These are phyloP conservation scores for Daldinia vernicosa DNA, from an alignment of 495 filamentous ascomycete species.

Conservation along the genomic window DNA sequence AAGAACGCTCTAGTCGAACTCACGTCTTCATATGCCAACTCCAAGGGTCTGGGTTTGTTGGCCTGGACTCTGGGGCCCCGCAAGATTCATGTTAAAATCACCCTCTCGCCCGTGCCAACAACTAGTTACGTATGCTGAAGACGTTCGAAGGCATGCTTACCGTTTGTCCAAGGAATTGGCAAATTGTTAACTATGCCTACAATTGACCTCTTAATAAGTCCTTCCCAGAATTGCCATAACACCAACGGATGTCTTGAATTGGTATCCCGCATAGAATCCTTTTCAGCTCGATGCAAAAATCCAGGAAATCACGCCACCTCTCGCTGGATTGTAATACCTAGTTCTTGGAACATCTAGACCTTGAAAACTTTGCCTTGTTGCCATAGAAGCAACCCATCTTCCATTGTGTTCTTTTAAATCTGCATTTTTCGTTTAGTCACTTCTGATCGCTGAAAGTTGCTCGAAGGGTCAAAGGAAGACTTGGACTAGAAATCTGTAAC, in stretches of 20 bases:
- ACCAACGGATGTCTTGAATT: conserved; percentile 28
- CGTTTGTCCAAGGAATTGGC: conserved; percentile 9
- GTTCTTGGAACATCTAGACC: conserved; percentile 14
- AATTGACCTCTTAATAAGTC: not conserved
- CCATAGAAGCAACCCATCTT: not conserved
- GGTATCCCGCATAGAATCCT: conserved; percentile 27
- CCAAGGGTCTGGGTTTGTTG: conserved; percentile 22
- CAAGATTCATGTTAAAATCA: conserved; percentile 34
- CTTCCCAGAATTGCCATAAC: not conserved
- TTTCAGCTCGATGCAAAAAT: not conserved
- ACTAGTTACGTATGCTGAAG: conserved; percentile 4
- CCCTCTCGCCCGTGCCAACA: conserved; percentile 36
- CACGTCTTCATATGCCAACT: conserved; percentile 31
- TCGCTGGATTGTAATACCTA: not conserved
- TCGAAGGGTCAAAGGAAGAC: not conserved
- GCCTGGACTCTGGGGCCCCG: conserved; percentile 34
- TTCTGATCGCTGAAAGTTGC: not conserved
- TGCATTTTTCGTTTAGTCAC: not conserved
- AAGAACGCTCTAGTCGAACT: conserved; percentile 33
- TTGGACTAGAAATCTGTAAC: not conserved
- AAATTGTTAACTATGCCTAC: conserved; percentile 9
- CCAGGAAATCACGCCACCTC: conserved; percentile 28
- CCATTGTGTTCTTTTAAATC: not conserved
- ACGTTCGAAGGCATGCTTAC: not conserved
- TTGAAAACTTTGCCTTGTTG: conserved; percentile 1